phyloP scores from a whole-genome alignment of 148 eudicot species.

The Fallopia convolvulus region DNA sequence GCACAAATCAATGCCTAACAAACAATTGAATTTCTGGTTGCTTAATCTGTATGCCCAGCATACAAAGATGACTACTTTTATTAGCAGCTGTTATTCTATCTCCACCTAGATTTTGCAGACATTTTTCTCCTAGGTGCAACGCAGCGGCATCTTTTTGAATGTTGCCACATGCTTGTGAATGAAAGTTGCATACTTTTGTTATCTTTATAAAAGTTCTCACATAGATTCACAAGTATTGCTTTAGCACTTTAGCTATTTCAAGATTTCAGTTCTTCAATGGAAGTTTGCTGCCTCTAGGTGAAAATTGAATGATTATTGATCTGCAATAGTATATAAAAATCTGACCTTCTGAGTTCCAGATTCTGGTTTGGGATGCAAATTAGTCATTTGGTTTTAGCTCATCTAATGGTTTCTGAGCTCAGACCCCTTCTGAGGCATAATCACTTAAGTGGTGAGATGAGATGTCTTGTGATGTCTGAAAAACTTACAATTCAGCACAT shows the following conservation, averaged over 20 bases:
- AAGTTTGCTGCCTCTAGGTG: not conserved
- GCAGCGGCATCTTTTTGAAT: not conserved
- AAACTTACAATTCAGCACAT: no score
- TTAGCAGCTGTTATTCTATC: not conserved
- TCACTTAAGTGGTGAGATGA: no score
- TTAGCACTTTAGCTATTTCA: not conserved
- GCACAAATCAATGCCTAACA: not conserved
- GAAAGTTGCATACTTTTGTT: not conserved
- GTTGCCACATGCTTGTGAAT: not conserved
- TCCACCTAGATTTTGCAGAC: not conserved
- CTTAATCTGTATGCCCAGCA: not conserved
- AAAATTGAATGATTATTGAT: not conserved
- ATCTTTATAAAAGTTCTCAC: not conserved
- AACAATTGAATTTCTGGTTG: not conserved
- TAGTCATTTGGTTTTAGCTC: no score
- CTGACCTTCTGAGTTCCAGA: not conserved
- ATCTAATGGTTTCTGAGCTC: no score
- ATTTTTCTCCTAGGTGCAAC: not conserved
- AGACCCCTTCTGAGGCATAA: no score
- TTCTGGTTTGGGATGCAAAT: not conserved
- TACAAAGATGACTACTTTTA: not conserved
- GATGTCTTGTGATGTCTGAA: no score
- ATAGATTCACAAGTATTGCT: not conserved
- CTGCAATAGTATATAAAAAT: not conserved
- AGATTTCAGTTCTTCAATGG: not conserved